Conservation (phyloP, 2,329 filamentous ascomycete species). For the Aulographum hederae region DNA sequence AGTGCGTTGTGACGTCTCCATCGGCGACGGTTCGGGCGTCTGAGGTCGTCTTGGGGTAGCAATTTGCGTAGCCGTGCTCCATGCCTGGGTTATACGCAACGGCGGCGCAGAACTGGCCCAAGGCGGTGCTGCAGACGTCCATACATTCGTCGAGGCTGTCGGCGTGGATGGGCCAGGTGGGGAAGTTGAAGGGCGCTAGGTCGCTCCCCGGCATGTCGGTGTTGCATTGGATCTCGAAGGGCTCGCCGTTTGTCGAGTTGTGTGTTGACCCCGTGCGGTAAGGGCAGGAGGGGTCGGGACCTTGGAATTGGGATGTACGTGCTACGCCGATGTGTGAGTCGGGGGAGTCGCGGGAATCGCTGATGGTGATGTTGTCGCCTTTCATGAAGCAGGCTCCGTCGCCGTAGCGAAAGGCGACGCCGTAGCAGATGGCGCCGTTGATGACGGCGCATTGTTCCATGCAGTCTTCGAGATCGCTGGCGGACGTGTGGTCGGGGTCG, state of each 20-base stretch:
- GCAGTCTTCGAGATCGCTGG: no score
- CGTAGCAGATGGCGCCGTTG: no score
- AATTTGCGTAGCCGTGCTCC: neutral
- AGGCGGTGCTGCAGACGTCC: neutral
- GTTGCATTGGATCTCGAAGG: neutral
- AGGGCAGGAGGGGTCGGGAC: no score
- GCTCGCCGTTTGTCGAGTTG: neutral
- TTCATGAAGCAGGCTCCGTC: no score
- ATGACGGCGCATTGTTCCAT: no score
- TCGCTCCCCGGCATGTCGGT: neutral
- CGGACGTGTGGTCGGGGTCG: no score
- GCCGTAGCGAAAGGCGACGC: no score
- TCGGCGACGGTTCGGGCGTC: neutral
- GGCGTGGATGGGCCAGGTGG: neutral
- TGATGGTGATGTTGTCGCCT: no score
- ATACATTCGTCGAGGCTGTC: neutral
- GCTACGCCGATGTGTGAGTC: no score
- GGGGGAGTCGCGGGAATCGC: no score
- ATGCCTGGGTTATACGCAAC: constrained; percentile 1
- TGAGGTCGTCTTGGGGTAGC: neutral
- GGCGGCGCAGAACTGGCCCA: neutral
- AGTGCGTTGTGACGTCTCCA: neutral
- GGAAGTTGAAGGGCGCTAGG: neutral
- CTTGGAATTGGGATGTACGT: no score
- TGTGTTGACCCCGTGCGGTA: neutral